These are phyloP conservation scores for Parafenestella ontariensis DNA, from an alignment of 2,329 filamentous ascomycete genomes.

Conservation along the genomic window DNA sequence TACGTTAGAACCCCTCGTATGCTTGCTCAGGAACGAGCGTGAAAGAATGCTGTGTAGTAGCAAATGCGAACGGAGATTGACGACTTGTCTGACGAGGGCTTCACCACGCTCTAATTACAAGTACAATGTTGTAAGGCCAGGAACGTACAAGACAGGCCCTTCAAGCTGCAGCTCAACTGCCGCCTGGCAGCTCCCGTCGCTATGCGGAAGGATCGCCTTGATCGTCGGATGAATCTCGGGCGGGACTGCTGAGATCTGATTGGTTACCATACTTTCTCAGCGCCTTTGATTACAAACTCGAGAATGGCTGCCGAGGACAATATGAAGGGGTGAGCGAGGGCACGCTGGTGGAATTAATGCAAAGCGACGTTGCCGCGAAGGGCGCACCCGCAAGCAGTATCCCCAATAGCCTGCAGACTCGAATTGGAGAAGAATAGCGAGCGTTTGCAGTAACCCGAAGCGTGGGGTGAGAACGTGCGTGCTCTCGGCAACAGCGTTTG, in stretches of 20 bases:
- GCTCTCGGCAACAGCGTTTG: constrained; percentile 10
- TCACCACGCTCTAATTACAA: no score
- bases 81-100: no score
- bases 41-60: background rate
- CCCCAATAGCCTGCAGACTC: background rate
- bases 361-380: constrained; percentile 1
- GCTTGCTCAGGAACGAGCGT: background rate
- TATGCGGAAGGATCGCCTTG: background rate
- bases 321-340: background rate
- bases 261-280: background rate
- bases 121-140: no score
- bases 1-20: no score
- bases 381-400: background rate
- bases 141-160: no score
- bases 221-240: constrained; percentile 6
- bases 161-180: no score
- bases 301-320: constrained; percentile 3
- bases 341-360: background rate
- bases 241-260: background rate
- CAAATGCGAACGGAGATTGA: no score
- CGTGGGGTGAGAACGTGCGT: constrained; percentile 16
- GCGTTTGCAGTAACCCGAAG: background rate
- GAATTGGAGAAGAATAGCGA: constrained; percentile 6
- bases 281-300: constrained; percentile 14
- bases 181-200: background rate